Conservation (phyloP, 2,329 filamentous ascomycete species). For the Cercospora sp. region DNA sequence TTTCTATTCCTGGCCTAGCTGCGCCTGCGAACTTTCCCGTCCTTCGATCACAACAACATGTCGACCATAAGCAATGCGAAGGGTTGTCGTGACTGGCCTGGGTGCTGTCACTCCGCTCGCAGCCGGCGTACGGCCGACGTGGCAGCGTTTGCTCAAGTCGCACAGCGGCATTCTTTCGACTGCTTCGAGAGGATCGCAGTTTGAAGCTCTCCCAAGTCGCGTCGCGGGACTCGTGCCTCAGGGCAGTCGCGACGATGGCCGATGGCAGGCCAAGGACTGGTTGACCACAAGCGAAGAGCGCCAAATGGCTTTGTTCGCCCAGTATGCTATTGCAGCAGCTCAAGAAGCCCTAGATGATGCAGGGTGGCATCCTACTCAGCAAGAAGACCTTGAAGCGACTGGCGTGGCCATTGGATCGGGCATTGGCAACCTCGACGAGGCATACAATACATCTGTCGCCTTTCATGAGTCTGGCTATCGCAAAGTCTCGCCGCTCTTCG, state of each 20-base stretch:
- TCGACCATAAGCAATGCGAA: slow-evolving; percentile 45
- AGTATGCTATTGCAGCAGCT: slow-evolving; percentile 85
- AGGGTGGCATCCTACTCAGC: slow-evolving; percentile 65
- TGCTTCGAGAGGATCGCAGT: slow-evolving; percentile 60
- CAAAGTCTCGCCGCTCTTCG: slow-evolving; percentile 90
- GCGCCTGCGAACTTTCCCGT: background rate
- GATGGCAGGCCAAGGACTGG: slow-evolving; percentile 52
- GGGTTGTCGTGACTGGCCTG: slow-evolving; percentile 52
- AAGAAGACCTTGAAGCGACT: slow-evolving; percentile 69
- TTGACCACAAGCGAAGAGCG: slow-evolving; percentile 59
- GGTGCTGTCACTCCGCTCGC: slow-evolving; percentile 49
- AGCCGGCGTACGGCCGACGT: slow-evolving; percentile 63
- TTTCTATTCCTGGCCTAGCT: background rate
- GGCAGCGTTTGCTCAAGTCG: slow-evolving; percentile 76
- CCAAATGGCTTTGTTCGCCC: slow-evolving; percentile 86
- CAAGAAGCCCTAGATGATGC: slow-evolving; percentile 85
- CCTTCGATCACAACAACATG: slow-evolving; percentile 6
- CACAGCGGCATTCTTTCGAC: slow-evolving; percentile 79
- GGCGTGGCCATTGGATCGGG: slow-evolving; percentile 93
- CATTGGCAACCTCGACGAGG: slow-evolving; percentile 89
- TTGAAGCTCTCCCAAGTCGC: slow-evolving; percentile 74
- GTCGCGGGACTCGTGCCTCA: slow-evolving; percentile 79
- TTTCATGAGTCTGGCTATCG: slow-evolving; percentile 79
- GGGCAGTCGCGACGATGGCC: slow-evolving; percentile 46
- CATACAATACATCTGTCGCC: slow-evolving; percentile 77